These are phyloP conservation scores for Clonostachys chloroleuca DNA, from an alignment of 2,329 filamentous ascomycete species.

Conservation along the genomic window DNA sequence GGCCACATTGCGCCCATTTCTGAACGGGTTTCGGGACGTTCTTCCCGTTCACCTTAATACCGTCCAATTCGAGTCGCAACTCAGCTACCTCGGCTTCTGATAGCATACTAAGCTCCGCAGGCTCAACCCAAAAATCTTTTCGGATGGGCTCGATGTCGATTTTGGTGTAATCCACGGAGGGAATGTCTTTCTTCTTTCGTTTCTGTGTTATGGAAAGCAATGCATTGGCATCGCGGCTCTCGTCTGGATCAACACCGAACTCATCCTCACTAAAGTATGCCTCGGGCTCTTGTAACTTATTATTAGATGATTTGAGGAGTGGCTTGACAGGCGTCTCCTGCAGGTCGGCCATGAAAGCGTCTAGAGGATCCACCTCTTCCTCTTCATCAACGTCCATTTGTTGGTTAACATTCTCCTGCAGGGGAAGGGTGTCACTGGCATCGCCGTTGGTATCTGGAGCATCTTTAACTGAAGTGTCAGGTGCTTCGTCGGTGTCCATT, in stretches of 20 bases:
- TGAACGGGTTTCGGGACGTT: slow-evolving; percentile 90
- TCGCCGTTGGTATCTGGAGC: slow-evolving; percentile 10
- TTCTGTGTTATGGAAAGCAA: slow-evolving; percentile 52
- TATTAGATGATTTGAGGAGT: slow-evolving; percentile 28
- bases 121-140: slow-evolving; percentile 94
- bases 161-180: slow-evolving; percentile 80
- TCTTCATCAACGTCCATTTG: slow-evolving; percentile 56
- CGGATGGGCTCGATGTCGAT: slow-evolving; percentile 80
- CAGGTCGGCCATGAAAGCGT: slow-evolving; percentile 89
- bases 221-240: slow-evolving; percentile 38
- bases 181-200: slow-evolving; percentile 95
- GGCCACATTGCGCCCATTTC: slow-evolving; percentile 94
- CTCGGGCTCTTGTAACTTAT: slow-evolving; percentile 65
- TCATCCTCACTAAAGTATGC: slow-evolving; percentile 89
- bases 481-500: slow-evolving; percentile 14
- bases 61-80: slow-evolving; percentile 82
- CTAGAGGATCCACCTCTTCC: slow-evolving; percentile 81
- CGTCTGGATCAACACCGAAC: slow-evolving; percentile 45
- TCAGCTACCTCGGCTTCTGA: slow-evolving; percentile 79
- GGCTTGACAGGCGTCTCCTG: slow-evolving; percentile 47
- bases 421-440: no score
- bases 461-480: slow-evolving; percentile 1
- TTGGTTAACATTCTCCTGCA: slow-evolving; percentile 16
- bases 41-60: slow-evolving; percentile 87
- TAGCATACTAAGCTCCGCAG: slow-evolving; percentile 76